phyloP scores from a whole-genome alignment of 345 rosid genomes.

The Eucalyptus camaldulensis region DNA sequence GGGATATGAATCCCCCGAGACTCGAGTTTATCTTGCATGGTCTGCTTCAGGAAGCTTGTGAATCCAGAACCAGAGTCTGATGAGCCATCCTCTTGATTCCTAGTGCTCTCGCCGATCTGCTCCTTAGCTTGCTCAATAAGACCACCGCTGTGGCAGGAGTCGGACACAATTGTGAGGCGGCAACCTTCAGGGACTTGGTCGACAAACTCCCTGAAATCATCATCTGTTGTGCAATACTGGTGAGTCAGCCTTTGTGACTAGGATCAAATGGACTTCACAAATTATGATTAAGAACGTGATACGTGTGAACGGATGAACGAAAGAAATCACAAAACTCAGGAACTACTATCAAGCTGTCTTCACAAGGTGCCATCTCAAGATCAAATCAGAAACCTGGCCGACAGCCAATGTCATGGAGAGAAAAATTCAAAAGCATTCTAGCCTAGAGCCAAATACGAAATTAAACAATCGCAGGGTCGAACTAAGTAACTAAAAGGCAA shows the following conservation, averaged over 20 bases:
- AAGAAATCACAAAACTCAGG: not conserved
- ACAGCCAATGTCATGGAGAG: not conserved
- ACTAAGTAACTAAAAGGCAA: not conserved
- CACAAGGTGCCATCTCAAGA: not conserved
- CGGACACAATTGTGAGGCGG: constrained; percentile 65
- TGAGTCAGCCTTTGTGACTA: not conserved
- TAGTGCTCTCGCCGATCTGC: constrained; percentile 92
- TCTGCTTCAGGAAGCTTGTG: constrained; percentile 36
- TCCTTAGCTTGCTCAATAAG: constrained; percentile 89
- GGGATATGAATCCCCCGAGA: constrained; percentile 54
- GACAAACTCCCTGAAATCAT: constrained; percentile 81
- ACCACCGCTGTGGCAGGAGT: constrained; percentile 96
- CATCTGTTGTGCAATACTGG: constrained; percentile 34
- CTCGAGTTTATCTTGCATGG: constrained; percentile 37
- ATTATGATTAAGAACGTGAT: not conserved
- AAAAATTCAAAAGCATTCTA: not conserved
- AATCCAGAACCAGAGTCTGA: constrained; percentile 22
- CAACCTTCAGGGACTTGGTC: constrained; percentile 57
- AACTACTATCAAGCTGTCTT: not conserved
- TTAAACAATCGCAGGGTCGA: not conserved
- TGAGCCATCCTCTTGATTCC: not conserved
- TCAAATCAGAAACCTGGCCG: not conserved
- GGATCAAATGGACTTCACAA: not conserved
- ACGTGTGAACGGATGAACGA: not conserved
- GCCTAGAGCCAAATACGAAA: not conserved